Evolutionary conservation across 352 stramenopile genomes (phyloP).

Genomic region (Phytophthora capsici): DNA sequence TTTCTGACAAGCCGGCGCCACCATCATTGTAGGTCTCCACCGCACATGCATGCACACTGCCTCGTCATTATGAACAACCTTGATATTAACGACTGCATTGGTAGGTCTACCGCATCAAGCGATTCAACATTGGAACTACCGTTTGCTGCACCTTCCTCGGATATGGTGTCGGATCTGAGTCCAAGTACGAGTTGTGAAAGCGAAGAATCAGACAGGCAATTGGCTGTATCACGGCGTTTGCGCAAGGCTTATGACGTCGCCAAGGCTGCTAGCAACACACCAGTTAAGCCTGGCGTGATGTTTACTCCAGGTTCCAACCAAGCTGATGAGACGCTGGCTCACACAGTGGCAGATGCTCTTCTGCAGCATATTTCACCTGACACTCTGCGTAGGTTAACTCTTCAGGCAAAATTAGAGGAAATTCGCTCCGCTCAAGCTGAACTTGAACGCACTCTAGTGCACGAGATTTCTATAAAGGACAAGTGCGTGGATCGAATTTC

Average conservation of each 20-base stretch:
- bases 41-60: neutral
- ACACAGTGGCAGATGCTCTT: conserved; percentile 42
- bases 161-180: conserved; percentile 17
- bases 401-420: conserved; percentile 56
- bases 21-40: conserved; percentile 21
- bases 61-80: neutral
- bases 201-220: conserved; percentile 28
- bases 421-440: conserved; percentile 40
- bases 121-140: conserved; percentile 32
- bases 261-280: conserved; percentile 40
- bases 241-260: conserved; percentile 59
- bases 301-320: conserved; percentile 1
- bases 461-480: conserved; percentile 65
- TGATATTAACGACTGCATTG: neutral
- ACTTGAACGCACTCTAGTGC: conserved; percentile 43
- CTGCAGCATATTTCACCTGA: conserved; percentile 33
- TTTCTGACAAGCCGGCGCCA: conserved; percentile 1
- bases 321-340: conserved; percentile 22
- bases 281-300: conserved; percentile 1
- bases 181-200: conserved; percentile 25
- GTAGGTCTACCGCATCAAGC: conserved; percentile 45
- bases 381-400: conserved; percentile 32
- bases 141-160: neutral
- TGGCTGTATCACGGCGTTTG: conserved; percentile 47
- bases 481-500: conserved; percentile 78